These are phyloP conservation scores for Linum lewisii DNA, from an alignment of 345 rosid species.

Conservation along the genomic window DNA sequence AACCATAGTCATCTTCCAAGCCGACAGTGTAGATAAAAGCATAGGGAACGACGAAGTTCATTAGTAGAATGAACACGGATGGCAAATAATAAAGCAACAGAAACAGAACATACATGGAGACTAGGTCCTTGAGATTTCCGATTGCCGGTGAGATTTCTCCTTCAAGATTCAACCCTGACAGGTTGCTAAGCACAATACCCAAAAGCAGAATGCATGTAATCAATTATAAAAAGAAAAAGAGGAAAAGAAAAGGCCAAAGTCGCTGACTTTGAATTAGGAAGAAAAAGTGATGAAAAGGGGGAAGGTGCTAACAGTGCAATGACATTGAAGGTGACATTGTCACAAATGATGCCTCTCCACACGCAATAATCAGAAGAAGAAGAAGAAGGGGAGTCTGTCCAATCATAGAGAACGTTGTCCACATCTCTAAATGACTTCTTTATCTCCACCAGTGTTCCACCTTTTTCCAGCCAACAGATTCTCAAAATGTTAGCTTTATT, in stretches of 20 bases:
- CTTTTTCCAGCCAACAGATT: slow-evolving; percentile 29
- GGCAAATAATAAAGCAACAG: neutral
- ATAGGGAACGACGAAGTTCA: too few species aligned
- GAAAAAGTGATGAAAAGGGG: slow-evolving; percentile 7
- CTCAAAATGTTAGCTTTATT: neutral
- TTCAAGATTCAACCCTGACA: slow-evolving; percentile 81
- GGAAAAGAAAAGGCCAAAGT: neutral
- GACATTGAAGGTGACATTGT: slow-evolving; percentile 74
- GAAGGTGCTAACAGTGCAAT: slow-evolving; percentile 63
- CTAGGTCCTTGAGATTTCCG: slow-evolving; percentile 69
- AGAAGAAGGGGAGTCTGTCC: slow-evolving; percentile 65
- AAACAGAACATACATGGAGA: slow-evolving; percentile 41
- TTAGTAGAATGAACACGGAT: neutral
- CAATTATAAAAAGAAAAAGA: too few species aligned
- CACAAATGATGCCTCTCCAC: slow-evolving; percentile 88
- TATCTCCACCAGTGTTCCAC: slow-evolving; percentile 66
- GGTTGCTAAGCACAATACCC: slow-evolving; percentile 38
- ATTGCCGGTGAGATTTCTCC: slow-evolving; percentile 87
- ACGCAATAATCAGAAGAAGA: slow-evolving; percentile 75
- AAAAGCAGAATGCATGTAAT: neutral
- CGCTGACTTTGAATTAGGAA: neutral
- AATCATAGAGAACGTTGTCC: slow-evolving; percentile 81
- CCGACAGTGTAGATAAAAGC: neutral
- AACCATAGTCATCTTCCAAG: neutral
- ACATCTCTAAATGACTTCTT: slow-evolving; percentile 92